Conservation (phyloP, 208 protist genomes). For the Trypanosoma congolense region DNA sequence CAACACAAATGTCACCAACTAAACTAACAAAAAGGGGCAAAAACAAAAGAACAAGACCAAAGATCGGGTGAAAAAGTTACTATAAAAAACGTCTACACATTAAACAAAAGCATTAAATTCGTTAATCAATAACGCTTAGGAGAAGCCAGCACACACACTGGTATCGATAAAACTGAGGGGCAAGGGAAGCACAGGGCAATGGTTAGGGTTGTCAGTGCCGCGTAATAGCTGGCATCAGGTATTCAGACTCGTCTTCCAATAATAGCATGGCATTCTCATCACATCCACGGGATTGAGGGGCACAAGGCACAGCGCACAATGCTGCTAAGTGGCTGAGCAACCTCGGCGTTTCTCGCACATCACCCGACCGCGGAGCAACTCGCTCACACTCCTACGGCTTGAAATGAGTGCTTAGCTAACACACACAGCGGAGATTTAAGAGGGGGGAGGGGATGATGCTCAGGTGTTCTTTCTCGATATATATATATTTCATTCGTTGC, state of each 20-base stretch:
- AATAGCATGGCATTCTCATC: constrained; percentile 23
- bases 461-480: constrained; percentile 30
- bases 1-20: constrained; percentile 11
- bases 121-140: too few species aligned
- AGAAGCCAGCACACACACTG: constrained; percentile 11
- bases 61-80: too few species aligned
- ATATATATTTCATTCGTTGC: constrained; percentile 20
- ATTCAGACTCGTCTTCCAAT: constrained; percentile 33
- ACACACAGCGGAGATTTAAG: not conserved
- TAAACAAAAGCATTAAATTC: too few species aligned
- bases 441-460: too few species aligned
- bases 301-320: not conserved
- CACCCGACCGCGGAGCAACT: constrained; percentile 24
- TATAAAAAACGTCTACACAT: too few species aligned
- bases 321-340: too few species aligned
- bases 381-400: constrained; percentile 17
- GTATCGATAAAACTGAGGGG: constrained; percentile 6
- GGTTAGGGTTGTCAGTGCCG: constrained; percentile 13
- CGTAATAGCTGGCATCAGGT: constrained; percentile 20
- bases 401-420: constrained; percentile 26
- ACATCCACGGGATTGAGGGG: not conserved
- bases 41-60: constrained; percentile 19
- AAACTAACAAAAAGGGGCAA: constrained; percentile 8
- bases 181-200: constrained; percentile 6
- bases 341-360: constrained; percentile 23